Evolutionary conservation across 345 rosid genomes (phyloP).

Genomic region (Brassica juncea): DNA sequence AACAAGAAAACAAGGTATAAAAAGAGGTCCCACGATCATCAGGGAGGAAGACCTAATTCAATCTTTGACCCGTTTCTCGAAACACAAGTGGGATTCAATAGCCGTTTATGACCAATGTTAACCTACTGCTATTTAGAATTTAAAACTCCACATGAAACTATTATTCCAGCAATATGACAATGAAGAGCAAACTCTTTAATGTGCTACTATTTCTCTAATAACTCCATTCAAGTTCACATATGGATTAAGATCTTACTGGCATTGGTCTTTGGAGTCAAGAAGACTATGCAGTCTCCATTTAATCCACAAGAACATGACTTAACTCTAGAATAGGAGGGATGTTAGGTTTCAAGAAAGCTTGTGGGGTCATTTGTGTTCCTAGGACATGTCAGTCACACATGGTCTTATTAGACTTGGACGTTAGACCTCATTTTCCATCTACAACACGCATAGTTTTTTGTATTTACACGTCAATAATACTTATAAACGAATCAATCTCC

Average conservation of each 20-base stretch:
- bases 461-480: background rate
- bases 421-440: background rate
- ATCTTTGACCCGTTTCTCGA: background rate
- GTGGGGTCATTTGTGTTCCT: slow-evolving; percentile 2
- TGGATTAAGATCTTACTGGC: background rate
- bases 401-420: background rate
- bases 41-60: background rate
- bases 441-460: background rate
- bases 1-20: background rate
- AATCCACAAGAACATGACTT: background rate
- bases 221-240: background rate
- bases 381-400: background rate
- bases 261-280: background rate
- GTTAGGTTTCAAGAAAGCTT: background rate
- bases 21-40: background rate
- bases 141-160: background rate
- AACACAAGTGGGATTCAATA: background rate
- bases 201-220: background rate
- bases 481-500: background rate
- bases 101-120: background rate
- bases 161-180: background rate
- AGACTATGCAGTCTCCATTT: background rate
- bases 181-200: background rate
- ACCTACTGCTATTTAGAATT: background rate
- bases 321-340: background rate